phyloP scores from a whole-genome alignment of 208 protist genomes.

The Trypanosoma mega region DNA sequence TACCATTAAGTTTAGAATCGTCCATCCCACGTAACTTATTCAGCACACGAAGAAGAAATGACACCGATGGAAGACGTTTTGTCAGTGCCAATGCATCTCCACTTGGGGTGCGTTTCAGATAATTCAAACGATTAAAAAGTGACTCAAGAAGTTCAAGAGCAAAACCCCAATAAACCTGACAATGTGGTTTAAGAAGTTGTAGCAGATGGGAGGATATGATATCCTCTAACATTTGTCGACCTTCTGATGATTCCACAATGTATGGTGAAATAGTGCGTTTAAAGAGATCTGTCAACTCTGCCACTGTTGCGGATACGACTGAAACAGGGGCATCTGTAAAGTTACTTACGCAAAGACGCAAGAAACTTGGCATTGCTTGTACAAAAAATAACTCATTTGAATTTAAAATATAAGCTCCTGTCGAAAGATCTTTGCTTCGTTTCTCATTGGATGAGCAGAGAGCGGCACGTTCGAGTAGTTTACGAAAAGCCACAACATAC shows the following conservation, averaged over 20 bases:
- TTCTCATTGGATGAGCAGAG: conserved; percentile 27
- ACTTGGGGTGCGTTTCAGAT: conserved; percentile 61
- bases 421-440: conserved; percentile 22
- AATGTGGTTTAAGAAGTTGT: conserved; percentile 72
- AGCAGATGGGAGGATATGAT: conserved; percentile 71
- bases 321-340: conserved; percentile 59
- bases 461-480: conserved; percentile 72
- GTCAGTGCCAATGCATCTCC: conserved; percentile 42
- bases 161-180: conserved; percentile 70
- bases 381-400: conserved; percentile 50
- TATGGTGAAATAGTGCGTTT: conserved; percentile 72
- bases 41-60: conserved; percentile 77
- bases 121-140: conserved; percentile 67
- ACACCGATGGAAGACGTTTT: conserved; percentile 57
- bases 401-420: conserved; percentile 45
- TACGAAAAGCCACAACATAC: conserved; percentile 76
- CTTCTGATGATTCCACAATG: conserved; percentile 76
- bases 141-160: conserved; percentile 60
- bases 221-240: conserved; percentile 56
- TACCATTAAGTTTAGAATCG: conserved; percentile 72
- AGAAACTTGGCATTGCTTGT: conserved; percentile 52
- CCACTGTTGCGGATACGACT: conserved; percentile 39
- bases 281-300: conserved; percentile 61
- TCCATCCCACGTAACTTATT: conserved; percentile 85
- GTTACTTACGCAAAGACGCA: conserved; percentile 56